These are phyloP conservation scores for Coprinellus aureogranulatus DNA, from an alignment of 768 basidiomycete species.

Conservation along the genomic window DNA sequence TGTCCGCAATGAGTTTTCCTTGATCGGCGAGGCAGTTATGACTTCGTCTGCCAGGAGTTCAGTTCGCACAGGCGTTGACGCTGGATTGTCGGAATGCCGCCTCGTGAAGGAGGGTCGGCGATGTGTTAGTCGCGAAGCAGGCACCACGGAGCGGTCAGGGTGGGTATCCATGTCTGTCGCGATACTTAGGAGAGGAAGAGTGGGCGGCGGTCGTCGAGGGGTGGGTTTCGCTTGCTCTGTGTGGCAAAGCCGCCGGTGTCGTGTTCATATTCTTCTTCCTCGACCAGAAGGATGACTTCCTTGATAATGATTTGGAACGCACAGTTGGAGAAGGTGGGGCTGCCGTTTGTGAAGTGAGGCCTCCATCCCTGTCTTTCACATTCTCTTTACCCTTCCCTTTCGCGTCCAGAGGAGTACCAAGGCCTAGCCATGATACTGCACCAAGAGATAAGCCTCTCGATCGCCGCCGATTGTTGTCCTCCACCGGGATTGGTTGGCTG, in stretches of 20 bases:
- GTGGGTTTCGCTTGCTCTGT: not conserved
- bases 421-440: conserved; percentile 37
- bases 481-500: conserved; percentile 8
- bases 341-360: not conserved
- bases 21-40: no score
- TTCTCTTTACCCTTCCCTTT: conserved; percentile 44
- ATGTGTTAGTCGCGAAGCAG: not conserved
- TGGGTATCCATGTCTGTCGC: not conserved
- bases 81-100: conserved; percentile 7
- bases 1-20: not conserved
- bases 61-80: not conserved
- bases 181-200: conserved; percentile 7
- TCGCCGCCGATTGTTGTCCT: conserved; percentile 29
- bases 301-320: conserved; percentile 41
- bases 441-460: conserved; percentile 60
- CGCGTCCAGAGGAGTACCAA: conserved; percentile 16
- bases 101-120: not conserved
- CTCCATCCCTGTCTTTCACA: conserved; percentile 28
- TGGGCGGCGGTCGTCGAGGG: not conserved
- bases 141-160: not conserved
- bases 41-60: not conserved
- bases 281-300: conserved; percentile 69
- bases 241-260: no score
- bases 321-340: conserved; percentile 17
- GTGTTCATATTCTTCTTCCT: conserved; percentile 37